These are phyloP conservation scores for Zopfia rhizophila DNA, from an alignment of 2,329 filamentous ascomycete genomes.

Conservation along the genomic window DNA sequence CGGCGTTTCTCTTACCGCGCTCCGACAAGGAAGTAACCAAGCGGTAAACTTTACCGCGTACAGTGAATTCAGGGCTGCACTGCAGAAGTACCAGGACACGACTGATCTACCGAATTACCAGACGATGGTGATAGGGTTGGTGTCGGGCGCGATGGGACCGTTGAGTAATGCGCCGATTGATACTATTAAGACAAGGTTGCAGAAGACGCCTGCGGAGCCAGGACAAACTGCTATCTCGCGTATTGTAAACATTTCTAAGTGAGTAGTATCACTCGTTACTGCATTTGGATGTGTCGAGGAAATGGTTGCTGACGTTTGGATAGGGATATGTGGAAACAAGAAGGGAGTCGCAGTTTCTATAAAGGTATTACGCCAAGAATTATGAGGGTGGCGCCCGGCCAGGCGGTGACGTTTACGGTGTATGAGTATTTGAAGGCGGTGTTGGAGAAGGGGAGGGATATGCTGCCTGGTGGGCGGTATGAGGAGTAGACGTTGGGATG, in stretches of 20 bases:
- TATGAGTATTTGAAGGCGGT: conserved; percentile 64
- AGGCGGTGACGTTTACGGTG: conserved; percentile 78
- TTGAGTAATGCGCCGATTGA: conserved; percentile 98
- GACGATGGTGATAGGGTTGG: conserved; percentile 88
- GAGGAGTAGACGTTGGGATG: conserved; percentile 54
- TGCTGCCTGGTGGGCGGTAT: conserved; percentile 58
- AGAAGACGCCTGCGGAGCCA: conserved; percentile 84
- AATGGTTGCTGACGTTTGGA: conserved; percentile 17
- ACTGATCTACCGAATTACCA: conserved; percentile 85
- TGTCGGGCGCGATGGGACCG: conserved; percentile 94
- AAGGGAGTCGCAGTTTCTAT: conserved; percentile 95
- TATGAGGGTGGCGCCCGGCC: conserved; percentile 96
- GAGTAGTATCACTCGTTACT: conserved; percentile 59
- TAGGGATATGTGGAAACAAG: conserved; percentile 74
- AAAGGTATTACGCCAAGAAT: conserved; percentile 98
- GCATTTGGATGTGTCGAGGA: not conserved
- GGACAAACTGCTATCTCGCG: conserved; percentile 83
- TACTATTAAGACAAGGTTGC: conserved; percentile 96
- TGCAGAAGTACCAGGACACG: conserved; percentile 78
- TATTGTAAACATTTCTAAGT: conserved; percentile 77
- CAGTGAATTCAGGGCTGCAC: conserved; percentile 84
- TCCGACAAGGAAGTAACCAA: conserved; percentile 96
- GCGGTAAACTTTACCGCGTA: conserved; percentile 97
- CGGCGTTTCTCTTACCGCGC: conserved; percentile 90
- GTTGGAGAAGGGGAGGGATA: conserved; percentile 59